These are phyloP conservation scores for Stevia rebaudiana DNA, from an alignment of 140 eudicot genomes.

Conservation along the genomic window DNA sequence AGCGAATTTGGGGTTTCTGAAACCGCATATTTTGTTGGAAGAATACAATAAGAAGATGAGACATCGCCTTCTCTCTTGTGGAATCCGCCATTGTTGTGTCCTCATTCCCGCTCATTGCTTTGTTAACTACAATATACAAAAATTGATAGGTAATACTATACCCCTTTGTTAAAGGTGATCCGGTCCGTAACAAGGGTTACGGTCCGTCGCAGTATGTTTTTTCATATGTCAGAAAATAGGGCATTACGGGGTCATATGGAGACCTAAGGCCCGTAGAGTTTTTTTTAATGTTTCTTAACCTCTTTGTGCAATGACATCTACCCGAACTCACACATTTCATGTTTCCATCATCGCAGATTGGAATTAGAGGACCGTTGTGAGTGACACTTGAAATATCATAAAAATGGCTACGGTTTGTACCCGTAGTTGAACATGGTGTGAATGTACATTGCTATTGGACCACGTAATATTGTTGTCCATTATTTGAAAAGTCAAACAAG, in stretches of 20 bases:
- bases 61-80: constrained; percentile 7
- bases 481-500: constrained; percentile 12
- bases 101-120: background rate
- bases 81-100: constrained; percentile 27
- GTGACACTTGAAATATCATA: background rate
- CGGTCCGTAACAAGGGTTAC: no score
- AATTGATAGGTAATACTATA: no score
- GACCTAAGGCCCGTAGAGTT: no score
- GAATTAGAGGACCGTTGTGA: constrained; percentile 7
- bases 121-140: no score
- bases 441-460: constrained; percentile 13
- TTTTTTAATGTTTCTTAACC: no score
- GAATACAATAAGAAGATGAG: constrained; percentile 5
- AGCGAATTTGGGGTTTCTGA: background rate
- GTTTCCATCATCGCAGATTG: no score
- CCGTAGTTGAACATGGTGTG: constrained; percentile 11
- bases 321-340: no score
- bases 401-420: background rate
- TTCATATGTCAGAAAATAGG: no score
- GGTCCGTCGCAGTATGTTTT: no score
- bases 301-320: no score
- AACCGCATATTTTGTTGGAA: background rate
- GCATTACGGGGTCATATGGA: no score
- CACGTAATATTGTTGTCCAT: constrained; percentile 1
- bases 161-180: no score